Evolutionary conservation across 2,329 filamentous ascomycete species (phyloP), one percentile per base, ranked within the genome.

Genomic region (Eutypella sp.): DNA sequence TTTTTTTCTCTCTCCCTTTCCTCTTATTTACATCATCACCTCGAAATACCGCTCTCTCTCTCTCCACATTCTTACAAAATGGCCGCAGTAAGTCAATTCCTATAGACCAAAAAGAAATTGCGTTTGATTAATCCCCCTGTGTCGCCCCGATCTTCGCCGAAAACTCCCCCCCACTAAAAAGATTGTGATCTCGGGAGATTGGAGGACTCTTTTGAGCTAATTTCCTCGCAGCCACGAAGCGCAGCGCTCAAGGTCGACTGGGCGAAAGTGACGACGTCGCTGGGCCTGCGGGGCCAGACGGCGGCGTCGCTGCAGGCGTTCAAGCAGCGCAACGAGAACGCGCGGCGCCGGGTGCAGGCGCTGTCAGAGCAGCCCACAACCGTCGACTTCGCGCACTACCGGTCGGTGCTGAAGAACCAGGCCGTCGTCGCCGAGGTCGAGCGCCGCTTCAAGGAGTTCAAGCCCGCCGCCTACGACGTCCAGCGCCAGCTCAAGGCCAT

Each of bases 271-370:
- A 86, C 86, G 74, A 83, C 81, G 74, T 95, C 92, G 67, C 90
- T 99, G 65, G 92, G 92, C 71, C 89, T 99, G 71, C 89, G 89
- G 72, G 93, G 93, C 70, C 88, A 90, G 77, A 99, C 93, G 60
- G 91, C 89, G 60, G 75, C 85, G 63, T 87, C 92, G 52, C 89
- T 99, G 52, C 86, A 92, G 70, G 82, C 89, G 57, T 99, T 99
- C 86, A 99, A 99, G 84, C 93, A 96, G 84, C 91, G 93, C 76
- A 96, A 97, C 80, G 93, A 99, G 69, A 91, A 96, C 70, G 92
- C 89, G 67, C 91, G 92, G 74, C 92, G 93, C 78, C 92, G 92
- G 76, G 80, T 99, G 52, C 83, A 87, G 71, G 63, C 82, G 53
- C 89, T 99, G 48, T 84, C 82, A 54, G 89, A 96, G 73, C 84